Conservation (phyloP, 2,329 filamentous ascomycete genomes). For the Alternaria alternata region DNA sequence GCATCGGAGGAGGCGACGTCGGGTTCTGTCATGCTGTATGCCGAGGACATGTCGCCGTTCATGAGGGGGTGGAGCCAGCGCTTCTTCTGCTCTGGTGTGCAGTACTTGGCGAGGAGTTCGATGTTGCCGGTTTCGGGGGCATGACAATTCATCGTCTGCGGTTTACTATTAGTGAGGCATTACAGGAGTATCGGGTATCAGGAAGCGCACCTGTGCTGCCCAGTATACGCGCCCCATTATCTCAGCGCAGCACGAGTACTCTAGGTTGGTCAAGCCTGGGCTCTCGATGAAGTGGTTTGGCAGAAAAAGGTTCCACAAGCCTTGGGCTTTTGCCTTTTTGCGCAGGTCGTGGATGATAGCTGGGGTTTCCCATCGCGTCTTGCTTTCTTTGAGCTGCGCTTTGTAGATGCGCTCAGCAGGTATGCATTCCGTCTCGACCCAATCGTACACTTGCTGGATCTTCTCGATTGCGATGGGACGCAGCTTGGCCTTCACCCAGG, state of each 20-base stretch:
- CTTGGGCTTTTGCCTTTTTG: conserved; percentile 53
- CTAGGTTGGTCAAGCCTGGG: conserved; percentile 57
- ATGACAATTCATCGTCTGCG: conserved; percentile 55
- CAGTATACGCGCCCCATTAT: conserved; percentile 58
- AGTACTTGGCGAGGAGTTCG: conserved; percentile 62
- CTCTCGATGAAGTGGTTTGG: conserved; percentile 54
- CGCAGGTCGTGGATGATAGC: conserved; percentile 54
- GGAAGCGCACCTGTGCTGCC: conserved; percentile 50
- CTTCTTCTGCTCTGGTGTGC: conserved; percentile 59
- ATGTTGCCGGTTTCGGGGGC: conserved; percentile 63
- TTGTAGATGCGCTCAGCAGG: conserved; percentile 55
- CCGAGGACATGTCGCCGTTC: conserved; percentile 59
- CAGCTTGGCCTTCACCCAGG: conserved; percentile 62
- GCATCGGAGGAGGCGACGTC: conserved; percentile 61
- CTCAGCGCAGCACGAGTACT: conserved; percentile 57
- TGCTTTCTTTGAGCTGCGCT: conserved; percentile 44
- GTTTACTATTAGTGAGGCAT: not conserved
- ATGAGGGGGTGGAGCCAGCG: conserved; percentile 60
- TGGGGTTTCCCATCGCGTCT: conserved; percentile 51
- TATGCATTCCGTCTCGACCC: conserved; percentile 56
- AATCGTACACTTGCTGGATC: conserved; percentile 55
- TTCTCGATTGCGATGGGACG: conserved; percentile 55
- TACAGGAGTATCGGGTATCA: not conserved
- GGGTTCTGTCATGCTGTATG: conserved; percentile 62
- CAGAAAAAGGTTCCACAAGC: conserved; percentile 53